Evolutionary conservation across 2,329 filamentous ascomycete species (phyloP).

Genomic region (Escovopsis weberi): DNA sequence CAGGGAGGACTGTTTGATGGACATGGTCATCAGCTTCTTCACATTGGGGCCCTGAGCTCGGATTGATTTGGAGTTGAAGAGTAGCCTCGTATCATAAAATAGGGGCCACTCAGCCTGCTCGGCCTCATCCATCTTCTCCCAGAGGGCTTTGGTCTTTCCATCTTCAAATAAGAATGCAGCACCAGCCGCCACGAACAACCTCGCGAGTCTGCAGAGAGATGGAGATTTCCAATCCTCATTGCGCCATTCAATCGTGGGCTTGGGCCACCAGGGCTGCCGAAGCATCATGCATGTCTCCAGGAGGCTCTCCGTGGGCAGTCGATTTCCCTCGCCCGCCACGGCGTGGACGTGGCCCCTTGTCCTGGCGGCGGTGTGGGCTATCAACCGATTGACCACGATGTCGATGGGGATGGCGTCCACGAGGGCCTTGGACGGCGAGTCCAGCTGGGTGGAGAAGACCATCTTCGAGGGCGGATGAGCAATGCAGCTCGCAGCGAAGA

Average conservation of each 20-base stretch:
- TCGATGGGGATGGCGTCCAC: background rate
- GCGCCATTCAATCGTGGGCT: background rate
- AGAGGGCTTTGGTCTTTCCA: background rate
- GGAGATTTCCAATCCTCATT: background rate
- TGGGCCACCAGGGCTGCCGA: background rate
- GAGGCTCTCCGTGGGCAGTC: background rate
- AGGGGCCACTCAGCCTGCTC: background rate
- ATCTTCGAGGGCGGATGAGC: background rate
- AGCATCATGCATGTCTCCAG: background rate
- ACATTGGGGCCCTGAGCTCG: no score
- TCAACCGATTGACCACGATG: background rate
- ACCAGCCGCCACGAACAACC: background rate
- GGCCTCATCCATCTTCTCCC: background rate
- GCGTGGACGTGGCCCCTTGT: background rate
- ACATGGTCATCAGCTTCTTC: no score
- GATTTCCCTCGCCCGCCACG: background rate
- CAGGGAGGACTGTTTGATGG: no score
- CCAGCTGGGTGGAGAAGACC: background rate
- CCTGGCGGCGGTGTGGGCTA: background rate
- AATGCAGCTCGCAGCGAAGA: background rate
- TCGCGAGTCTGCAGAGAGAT: background rate
- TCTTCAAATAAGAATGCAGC: background rate
- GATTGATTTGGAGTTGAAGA: no score
- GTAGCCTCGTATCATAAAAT: background rate
- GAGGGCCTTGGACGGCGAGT: background rate